Conservation (phyloP, 352 stramenopile genomes). For the Pythium coloratum region DNA sequence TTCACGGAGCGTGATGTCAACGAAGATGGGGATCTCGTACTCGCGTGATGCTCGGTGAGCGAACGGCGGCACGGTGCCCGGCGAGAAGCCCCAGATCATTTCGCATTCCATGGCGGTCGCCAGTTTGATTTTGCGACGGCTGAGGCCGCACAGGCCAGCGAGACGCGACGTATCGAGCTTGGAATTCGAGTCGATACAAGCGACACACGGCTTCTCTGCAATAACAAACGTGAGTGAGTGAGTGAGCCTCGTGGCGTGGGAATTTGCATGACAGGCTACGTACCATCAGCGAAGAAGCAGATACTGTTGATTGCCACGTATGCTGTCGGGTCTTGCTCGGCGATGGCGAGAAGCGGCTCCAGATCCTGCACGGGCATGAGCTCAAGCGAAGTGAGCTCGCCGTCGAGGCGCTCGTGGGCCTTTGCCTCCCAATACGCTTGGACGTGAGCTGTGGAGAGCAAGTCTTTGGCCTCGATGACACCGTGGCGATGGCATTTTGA, state of each 20-base stretch:
- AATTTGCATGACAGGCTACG: too few species aligned
- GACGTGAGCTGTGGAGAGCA: constrained; percentile 36
- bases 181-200: constrained; percentile 52
- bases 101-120: constrained; percentile 58
- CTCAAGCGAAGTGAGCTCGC: constrained; percentile 18
- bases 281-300: constrained; percentile 74
- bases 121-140: constrained; percentile 67
- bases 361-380: constrained; percentile 42
- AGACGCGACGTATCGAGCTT: constrained; percentile 66
- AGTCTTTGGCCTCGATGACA: constrained; percentile 13
- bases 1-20: constrained; percentile 35
- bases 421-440: constrained; percentile 34
- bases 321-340: constrained; percentile 20
- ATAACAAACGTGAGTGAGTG: background rate
- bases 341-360: constrained; percentile 31
- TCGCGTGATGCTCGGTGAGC: constrained; percentile 28
- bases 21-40: constrained; percentile 37
- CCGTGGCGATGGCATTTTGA: background rate
- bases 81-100: constrained; percentile 59
- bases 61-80: constrained; percentile 66
- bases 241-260: background rate
- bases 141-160: constrained; percentile 46
- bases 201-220: constrained; percentile 52
- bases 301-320: constrained; percentile 70
- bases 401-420: background rate